Evolutionary conservation across 2,329 filamentous ascomycete species (phyloP).

Genomic region (Aulographum hederae): DNA sequence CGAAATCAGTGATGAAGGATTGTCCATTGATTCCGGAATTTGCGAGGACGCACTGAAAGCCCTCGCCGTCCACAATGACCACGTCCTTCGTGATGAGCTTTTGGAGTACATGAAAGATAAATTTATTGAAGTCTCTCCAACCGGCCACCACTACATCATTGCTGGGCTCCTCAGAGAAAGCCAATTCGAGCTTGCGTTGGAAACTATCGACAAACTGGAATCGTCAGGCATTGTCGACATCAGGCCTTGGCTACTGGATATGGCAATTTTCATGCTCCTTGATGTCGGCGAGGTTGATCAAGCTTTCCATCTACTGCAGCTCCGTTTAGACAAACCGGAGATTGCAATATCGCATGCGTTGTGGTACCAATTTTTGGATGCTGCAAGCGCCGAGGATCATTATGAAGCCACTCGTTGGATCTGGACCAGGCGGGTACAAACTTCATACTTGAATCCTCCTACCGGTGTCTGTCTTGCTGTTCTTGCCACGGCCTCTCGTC

Average conservation of each 20-base stretch:
- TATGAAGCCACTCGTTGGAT: constrained; percentile 47
- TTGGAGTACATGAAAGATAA: constrained; percentile 54
- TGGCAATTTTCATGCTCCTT: constrained; percentile 57
- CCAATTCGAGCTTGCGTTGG: constrained; percentile 64
- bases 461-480: constrained; percentile 49
- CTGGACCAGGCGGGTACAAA: constrained; percentile 50
- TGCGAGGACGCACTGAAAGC: constrained; percentile 58
- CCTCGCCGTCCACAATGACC: constrained; percentile 72
- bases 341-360: constrained; percentile 32
- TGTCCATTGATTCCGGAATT: constrained; percentile 45
- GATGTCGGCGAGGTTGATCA: constrained; percentile 61
- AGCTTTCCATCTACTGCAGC: constrained; percentile 48
- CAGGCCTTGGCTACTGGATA: constrained; percentile 58
- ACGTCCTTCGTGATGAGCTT: constrained; percentile 52
- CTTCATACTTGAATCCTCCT: constrained; percentile 40
- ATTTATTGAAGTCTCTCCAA: constrained; percentile 47
- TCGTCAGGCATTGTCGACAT: constrained; percentile 34
- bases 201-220: constrained; percentile 15
- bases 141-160: constrained; percentile 48
- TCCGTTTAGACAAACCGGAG: constrained; percentile 28
- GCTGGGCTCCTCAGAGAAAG: constrained; percentile 63
- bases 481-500: constrained; percentile 51
- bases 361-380: constrained; percentile 58
- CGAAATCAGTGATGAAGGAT: constrained; percentile 47
- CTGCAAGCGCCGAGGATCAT: constrained; percentile 46